phyloP scores from a whole-genome alignment of 352 stramenopile genomes.

The Phytophthora crassamura region DNA sequence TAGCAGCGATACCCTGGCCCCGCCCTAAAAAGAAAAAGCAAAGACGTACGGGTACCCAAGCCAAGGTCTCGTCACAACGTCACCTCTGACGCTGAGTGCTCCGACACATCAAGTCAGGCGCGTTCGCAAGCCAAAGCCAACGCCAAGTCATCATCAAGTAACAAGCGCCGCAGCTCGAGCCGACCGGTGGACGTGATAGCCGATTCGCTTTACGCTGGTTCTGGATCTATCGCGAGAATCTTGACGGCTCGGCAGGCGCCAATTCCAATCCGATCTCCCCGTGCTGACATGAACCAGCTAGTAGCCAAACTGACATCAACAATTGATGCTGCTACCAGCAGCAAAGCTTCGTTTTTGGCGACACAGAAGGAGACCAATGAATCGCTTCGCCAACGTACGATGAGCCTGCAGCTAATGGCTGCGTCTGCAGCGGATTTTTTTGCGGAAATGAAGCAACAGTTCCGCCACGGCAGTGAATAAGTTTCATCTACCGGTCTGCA shows the following conservation, averaged over 20 bases:
- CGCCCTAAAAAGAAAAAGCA: no score
- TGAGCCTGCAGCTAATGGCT: slow-evolving; percentile 7
- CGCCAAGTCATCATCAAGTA: not conserved
- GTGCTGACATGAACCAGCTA: not conserved
- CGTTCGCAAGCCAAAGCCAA: not conserved
- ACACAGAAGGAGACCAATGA: not conserved
- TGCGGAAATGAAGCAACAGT: slow-evolving; percentile 4
- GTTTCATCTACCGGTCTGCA: no score
- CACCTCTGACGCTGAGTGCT: slow-evolving; percentile 3
- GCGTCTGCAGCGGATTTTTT: slow-evolving; percentile 3
- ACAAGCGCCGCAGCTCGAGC: not conserved
- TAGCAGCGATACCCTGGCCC: no score
- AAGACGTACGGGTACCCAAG: no score
- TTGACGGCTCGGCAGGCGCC: not conserved
- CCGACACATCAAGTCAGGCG: slow-evolving; percentile 3
- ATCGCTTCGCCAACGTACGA: not conserved
- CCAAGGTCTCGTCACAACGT: no score
- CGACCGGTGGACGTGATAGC: slow-evolving; percentile 10
- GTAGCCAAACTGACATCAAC: not conserved
- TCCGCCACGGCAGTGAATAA: not conserved
- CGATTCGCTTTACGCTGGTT: slow-evolving; percentile 3
- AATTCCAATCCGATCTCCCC: no score
- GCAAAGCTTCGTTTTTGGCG: slow-evolving; percentile 2
- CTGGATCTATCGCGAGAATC: slow-evolving; percentile 5
- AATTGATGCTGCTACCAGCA: slow-evolving; percentile 2